phyloP scores from a whole-genome alignment of 805 yeast species.

The Suhomyces canberraensis region DNA sequence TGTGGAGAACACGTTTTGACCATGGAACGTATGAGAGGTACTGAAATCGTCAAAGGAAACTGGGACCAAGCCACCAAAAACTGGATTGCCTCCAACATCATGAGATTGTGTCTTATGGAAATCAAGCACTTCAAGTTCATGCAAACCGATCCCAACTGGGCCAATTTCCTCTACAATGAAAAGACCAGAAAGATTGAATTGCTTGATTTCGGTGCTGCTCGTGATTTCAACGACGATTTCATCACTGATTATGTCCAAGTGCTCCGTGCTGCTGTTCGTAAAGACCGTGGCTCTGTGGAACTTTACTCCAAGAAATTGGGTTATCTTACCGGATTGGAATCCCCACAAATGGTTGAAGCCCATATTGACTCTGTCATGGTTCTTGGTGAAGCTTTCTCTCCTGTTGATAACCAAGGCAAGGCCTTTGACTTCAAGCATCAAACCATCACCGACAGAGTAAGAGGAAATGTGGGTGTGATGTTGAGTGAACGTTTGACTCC shows the following conservation, averaged over 20 bases:
- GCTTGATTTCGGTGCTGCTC: conserved; percentile 93
- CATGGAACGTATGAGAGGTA: conserved; percentile 85
- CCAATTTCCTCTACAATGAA: conserved; percentile 83
- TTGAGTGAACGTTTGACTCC: conserved; percentile 87
- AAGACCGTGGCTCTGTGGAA: conserved; percentile 63
- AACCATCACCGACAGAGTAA: conserved; percentile 90
- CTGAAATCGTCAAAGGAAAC: conserved; percentile 72
- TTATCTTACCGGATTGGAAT: conserved; percentile 87
- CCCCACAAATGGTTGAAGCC: conserved; percentile 82
- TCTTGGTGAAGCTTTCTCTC: conserved; percentile 87
- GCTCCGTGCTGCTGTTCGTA: conserved; percentile 68
- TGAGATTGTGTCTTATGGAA: conserved; percentile 84
- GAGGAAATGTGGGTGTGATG: conserved; percentile 86
- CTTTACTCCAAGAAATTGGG: conserved; percentile 72
- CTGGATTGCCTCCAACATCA: conserved; percentile 79
- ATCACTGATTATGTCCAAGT: conserved; percentile 65
- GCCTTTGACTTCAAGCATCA: conserved; percentile 75
- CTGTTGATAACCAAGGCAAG: conserved; percentile 43
- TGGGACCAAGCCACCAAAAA: conserved; percentile 72
- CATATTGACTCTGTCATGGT: conserved; percentile 89
- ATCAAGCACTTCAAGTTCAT: conserved; percentile 81
- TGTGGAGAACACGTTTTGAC: conserved; percentile 84
- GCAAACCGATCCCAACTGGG: conserved; percentile 99
- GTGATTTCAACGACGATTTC: conserved; percentile 70
- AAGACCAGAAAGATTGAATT: conserved; percentile 73